Percentiles rank a stretch among this genome's conserved stretches.
Evolutionary conservation across 2,329 filamentous ascomycete genomes (phyloP).

Genomic region (Magnaporthiopsis rhizophila): DNA sequence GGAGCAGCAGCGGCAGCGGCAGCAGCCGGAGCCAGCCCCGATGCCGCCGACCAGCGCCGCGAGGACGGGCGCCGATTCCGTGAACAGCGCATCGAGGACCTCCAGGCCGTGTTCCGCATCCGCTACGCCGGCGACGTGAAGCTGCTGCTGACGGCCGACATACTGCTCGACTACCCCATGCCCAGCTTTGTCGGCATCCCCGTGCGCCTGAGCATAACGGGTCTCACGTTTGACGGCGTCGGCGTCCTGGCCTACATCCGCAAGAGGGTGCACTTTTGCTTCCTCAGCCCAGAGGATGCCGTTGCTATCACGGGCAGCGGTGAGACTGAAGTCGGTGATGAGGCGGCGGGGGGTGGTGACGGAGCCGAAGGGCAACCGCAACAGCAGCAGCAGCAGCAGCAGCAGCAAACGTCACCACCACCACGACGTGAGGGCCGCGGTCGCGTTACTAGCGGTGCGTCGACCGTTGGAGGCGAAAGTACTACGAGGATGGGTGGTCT

Average conservation of each 20-base stretch:
- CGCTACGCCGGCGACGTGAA: constrained; percentile 82
- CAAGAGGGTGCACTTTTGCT: constrained; percentile 86
- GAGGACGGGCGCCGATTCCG: constrained; percentile 28
- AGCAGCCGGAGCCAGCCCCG: constrained; percentile 15
- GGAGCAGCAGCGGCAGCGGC: constrained; percentile 32
- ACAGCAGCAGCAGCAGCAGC: constrained; percentile 15
- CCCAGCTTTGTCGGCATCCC: constrained; percentile 95
- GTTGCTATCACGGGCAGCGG: constrained; percentile 53
- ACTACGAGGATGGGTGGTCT: constrained; percentile 56
- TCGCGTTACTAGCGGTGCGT: not conserved
- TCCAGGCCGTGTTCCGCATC: constrained; percentile 88
- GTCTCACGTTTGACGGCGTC: constrained; percentile 89
- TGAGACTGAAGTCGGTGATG: constrained; percentile 24
- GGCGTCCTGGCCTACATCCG: constrained; percentile 88
- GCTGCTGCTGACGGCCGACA: constrained; percentile 86
- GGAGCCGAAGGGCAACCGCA: constrained; percentile 23
- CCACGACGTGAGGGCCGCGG: constrained; percentile 3
- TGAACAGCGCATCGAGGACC: constrained; percentile 73
- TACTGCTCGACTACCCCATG: constrained; percentile 96
- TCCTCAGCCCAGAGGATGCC: constrained; percentile 86
- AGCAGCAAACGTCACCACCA: constrained; percentile 8
- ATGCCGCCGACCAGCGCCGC: constrained; percentile 16
- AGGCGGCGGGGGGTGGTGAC: constrained; percentile 15
- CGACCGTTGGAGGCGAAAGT: not conserved
- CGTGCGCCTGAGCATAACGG: constrained; percentile 89